A percentile compares a stretch with the other conserved stretches of the same genome.
Conservation (phyloP, 2,329 filamentous ascomycete genomes). For the Cladosporium cucumerinum region DNA sequence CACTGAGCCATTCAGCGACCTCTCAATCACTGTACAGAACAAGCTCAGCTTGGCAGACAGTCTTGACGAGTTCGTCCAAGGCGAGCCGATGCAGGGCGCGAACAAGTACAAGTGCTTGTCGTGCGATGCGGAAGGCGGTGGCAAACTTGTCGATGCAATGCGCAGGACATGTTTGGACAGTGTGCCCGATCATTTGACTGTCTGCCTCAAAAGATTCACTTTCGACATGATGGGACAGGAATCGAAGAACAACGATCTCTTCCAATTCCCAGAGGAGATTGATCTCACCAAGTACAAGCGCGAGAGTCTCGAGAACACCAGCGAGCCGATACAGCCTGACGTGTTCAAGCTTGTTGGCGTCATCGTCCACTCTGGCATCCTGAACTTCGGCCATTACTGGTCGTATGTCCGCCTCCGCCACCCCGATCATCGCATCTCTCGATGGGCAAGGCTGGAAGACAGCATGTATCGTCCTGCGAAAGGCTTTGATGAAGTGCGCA, state of each 20-base stretch:
- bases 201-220: slow-evolving; percentile 86
- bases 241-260: slow-evolving; percentile 93
- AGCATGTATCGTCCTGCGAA: slow-evolving; percentile 65
- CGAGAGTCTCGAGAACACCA: slow-evolving; percentile 69
- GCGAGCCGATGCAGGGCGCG: slow-evolving; percentile 92
- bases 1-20: slow-evolving; percentile 85
- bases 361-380: slow-evolving; percentile 86
- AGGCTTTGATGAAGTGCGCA: slow-evolving; percentile 71
- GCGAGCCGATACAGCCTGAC: slow-evolving; percentile 59
- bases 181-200: slow-evolving; percentile 89
- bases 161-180: slow-evolving; percentile 85
- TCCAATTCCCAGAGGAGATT: slow-evolving; percentile 78
- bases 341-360: slow-evolving; percentile 92
- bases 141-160: slow-evolving; percentile 76
- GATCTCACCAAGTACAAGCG: slow-evolving; percentile 89
- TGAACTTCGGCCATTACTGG: slow-evolving; percentile 95
- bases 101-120: slow-evolving; percentile 98
- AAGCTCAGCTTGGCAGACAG: slow-evolving; percentile 82
- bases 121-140: slow-evolving; percentile 62
- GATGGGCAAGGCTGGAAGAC: slow-evolving; percentile 95
- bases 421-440: slow-evolving; percentile 48
- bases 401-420: slow-evolving; percentile 81
- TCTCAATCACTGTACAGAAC: slow-evolving; percentile 94
- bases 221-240: slow-evolving; percentile 73
- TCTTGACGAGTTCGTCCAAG: slow-evolving; percentile 89